Conservation (phyloP, 2,329 filamentous ascomycete species). For the Neofusicoccum laricinum region DNA sequence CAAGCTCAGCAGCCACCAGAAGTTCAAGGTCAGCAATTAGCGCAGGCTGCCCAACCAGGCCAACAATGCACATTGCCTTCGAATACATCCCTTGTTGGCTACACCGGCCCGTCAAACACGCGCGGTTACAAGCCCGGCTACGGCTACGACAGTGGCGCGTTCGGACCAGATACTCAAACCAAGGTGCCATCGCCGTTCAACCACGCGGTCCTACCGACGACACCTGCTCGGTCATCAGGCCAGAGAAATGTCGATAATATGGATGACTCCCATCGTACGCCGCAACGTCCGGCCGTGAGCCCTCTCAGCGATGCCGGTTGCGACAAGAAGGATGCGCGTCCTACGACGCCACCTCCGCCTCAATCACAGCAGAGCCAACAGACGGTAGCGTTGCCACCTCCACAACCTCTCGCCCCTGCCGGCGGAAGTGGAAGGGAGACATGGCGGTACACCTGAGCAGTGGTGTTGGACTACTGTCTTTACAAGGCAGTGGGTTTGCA, state of each 20-base stretch:
- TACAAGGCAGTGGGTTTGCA: neutral
- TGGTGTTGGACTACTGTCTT: neutral
- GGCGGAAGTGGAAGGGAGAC: constrained; percentile 16
- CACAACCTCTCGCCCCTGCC: neutral
- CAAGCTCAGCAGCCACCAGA: constrained; percentile 18
- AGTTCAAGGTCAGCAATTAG: neutral
- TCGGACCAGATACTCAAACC: constrained; percentile 12
- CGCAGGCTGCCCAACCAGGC: neutral
- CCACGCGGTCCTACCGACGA: neutral
- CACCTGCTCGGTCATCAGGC: constrained; percentile 14
- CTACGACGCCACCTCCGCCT: neutral
- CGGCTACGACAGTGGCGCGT: constrained; percentile 16
- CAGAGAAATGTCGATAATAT: constrained; percentile 29
- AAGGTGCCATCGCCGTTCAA: constrained; percentile 8
- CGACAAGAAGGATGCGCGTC: neutral
- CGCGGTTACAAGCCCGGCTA: constrained; percentile 16
- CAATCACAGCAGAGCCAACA: neutral
- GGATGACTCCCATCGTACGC: constrained; percentile 26
- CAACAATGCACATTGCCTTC: neutral
- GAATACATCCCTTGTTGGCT: neutral
- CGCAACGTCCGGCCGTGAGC: constrained; percentile 15
- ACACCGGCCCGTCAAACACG: constrained; percentile 15
- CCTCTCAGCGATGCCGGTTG: constrained; percentile 17
- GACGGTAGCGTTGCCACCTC: neutral
- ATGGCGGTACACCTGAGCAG: constrained; percentile 16